A percentile compares a stretch with the other conserved stretches of the same genome.
These are phyloP conservation scores for Sarocladium strictum DNA, from an alignment of 2,329 filamentous ascomycete genomes.

Conservation along the genomic window DNA sequence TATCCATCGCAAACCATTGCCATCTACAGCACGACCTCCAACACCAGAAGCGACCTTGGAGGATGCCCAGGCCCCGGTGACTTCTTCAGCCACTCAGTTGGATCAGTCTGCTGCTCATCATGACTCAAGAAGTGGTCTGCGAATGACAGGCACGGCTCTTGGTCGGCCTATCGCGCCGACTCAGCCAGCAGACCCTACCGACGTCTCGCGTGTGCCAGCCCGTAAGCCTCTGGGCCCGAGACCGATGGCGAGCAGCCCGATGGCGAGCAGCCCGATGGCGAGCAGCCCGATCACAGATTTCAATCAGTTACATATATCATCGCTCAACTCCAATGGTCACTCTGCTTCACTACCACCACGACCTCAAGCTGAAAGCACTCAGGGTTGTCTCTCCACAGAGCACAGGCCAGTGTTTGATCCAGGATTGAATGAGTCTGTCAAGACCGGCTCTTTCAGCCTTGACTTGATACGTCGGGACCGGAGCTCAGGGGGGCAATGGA, in stretches of 20 bases:
- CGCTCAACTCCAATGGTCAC: not conserved
- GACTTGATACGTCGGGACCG: slow-evolving; percentile 71
- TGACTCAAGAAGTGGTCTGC: not conserved
- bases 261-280: too few species aligned
- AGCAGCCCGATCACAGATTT: too few species aligned
- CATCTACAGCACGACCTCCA: slow-evolving; percentile 23
- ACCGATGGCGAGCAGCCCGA: not conserved
- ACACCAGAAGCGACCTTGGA: slow-evolving; percentile 19
- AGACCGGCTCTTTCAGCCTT: slow-evolving; percentile 42
- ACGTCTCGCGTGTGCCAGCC: not conserved
- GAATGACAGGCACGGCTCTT: not conserved
- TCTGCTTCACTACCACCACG: not conserved
- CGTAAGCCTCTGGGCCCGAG: slow-evolving; percentile 8
- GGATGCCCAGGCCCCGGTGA: slow-evolving; percentile 7
- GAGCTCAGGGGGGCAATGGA: slow-evolving; percentile 65
- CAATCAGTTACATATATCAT: too few species aligned
- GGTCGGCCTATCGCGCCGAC: not conserved
- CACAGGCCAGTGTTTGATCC: not conserved
- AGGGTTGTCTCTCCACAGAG: not conserved
- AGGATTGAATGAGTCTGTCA: too few species aligned
- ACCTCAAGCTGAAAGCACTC: not conserved
- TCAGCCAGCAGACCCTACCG: not conserved
- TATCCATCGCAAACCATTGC: slow-evolving; percentile 49
- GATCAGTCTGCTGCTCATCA: not conserved
- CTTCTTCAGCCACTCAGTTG: not conserved